phyloP scores from a whole-genome alignment of 2,329 filamentous ascomycete species.

The Fusarium sacchari region DNA sequence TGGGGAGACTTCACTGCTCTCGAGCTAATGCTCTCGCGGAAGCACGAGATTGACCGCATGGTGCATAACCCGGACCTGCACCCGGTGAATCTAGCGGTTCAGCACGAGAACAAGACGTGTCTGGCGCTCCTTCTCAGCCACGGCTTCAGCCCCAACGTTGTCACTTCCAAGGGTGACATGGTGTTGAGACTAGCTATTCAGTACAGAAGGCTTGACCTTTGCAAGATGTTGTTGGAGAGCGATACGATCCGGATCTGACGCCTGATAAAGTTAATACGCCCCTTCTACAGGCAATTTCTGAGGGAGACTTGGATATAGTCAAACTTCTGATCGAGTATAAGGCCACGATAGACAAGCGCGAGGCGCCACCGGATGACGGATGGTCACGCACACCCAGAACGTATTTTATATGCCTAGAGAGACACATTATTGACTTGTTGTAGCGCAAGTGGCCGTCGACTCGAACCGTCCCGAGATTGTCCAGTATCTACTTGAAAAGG shows the following conservation, averaged over 20 bases:
- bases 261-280: background rate
- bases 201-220: background rate
- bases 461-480: background rate
- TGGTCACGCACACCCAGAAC: background rate
- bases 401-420: fast-evolving
- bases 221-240: background rate
- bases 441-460: background rate
- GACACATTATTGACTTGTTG: fast-evolving
- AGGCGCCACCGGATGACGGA: background rate
- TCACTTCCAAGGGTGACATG: fast-evolving
- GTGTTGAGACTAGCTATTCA: fast-evolving
- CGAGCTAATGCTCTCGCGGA: background rate
- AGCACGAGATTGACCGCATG: background rate
- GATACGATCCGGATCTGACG: background rate
- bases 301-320: background rate
- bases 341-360: background rate
- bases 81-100: fast-evolving
- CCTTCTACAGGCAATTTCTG: fast-evolving
- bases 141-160: background rate
- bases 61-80: fast-evolving
- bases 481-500: background rate
- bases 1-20: background rate
- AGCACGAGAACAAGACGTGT: background rate
- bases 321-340: background rate
- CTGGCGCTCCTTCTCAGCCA: background rate